Evolutionary conservation across 257 asterid genomes (phyloP).

Genomic region (Nicotiana paniculata): DNA sequence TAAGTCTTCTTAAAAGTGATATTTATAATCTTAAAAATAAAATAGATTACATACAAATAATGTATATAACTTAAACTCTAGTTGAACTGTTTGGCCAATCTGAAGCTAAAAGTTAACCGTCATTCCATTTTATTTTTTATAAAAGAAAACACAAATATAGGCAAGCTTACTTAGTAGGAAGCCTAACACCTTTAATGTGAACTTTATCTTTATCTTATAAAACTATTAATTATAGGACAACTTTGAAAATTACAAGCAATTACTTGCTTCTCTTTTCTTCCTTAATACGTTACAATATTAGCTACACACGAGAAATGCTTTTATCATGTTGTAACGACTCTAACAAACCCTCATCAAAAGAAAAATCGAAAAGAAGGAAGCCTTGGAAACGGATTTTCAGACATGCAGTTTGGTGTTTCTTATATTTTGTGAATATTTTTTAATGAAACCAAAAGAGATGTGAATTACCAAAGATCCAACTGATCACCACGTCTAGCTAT

Average conservation of each 20-base stretch:
- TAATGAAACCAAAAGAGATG: neutral
- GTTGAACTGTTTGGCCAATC: neutral
- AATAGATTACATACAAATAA: accelerated
- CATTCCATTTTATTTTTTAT: neutral
- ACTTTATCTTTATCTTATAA: neutral
- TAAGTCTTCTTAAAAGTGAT: neutral
- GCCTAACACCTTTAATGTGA: neutral
- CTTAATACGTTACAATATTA: neutral
- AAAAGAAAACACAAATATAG: neutral
- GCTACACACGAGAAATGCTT: neutral
- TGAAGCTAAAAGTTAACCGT: neutral
- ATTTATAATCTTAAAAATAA: neutral
- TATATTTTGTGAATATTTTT: neutral
- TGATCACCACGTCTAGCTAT: no score
- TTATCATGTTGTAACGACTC: neutral
- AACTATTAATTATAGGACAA: neutral
- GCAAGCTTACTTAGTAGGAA: neutral
- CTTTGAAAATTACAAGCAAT: neutral
- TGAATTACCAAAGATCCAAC: no score
- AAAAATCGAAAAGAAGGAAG: neutral
- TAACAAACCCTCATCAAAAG: neutral
- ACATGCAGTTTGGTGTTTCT: neutral
- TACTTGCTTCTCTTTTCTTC: neutral
- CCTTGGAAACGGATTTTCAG: neutral
- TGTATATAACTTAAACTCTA: no score